Evolutionary conservation across 768 basidiomycete genomes (phyloP).

Genomic region (Trametes cingulata): DNA sequence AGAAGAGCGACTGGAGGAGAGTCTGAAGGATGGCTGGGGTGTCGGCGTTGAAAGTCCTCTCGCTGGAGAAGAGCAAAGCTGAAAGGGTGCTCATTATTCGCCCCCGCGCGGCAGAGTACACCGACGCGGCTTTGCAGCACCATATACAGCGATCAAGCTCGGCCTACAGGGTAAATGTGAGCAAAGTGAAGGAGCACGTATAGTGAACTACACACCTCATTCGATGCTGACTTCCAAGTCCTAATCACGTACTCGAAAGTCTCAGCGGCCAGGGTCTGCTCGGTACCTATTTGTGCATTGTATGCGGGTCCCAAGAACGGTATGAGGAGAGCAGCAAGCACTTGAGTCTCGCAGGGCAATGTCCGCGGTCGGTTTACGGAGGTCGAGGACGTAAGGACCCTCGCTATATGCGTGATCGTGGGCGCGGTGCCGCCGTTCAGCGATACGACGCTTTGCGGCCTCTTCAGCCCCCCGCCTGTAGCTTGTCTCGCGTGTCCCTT

Average conservation of each 20-base stretch:
- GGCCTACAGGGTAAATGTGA: slow-evolving; percentile 30
- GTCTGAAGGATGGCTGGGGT: slow-evolving; percentile 51
- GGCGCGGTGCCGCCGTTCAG: slow-evolving; percentile 32
- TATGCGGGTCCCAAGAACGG: slow-evolving; percentile 51
- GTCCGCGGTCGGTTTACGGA: slow-evolving; percentile 29
- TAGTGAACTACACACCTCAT: slow-evolving; percentile 46
- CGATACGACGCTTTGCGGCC: slow-evolving; percentile 47
- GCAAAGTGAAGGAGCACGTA: slow-evolving; percentile 1
- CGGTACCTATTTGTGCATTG: slow-evolving; percentile 45
- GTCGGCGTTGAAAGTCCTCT: slow-evolving; percentile 42
- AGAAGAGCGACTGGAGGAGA: slow-evolving; percentile 52
- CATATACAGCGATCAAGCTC: slow-evolving; percentile 65
- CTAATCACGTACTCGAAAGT: slow-evolving; percentile 58
- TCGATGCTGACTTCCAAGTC: slow-evolving; percentile 53
- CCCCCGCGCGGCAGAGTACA: slow-evolving; percentile 44
- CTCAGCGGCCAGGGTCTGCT: slow-evolving; percentile 57
- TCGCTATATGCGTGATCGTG: slow-evolving; percentile 47
- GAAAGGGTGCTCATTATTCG: slow-evolving; percentile 54
- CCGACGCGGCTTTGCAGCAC: slow-evolving; percentile 65
- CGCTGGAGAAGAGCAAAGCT: slow-evolving; percentile 44
- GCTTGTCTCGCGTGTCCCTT: slow-evolving; percentile 27
- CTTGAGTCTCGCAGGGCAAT: slow-evolving; percentile 59
- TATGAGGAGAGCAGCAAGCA: slow-evolving; percentile 56
- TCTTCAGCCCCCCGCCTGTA: slow-evolving; percentile 37
- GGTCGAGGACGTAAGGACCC: slow-evolving; percentile 35